Evolutionary conservation across 768 basidiomycete genomes (phyloP).

Genomic region (Kwoniella pini): DNA sequence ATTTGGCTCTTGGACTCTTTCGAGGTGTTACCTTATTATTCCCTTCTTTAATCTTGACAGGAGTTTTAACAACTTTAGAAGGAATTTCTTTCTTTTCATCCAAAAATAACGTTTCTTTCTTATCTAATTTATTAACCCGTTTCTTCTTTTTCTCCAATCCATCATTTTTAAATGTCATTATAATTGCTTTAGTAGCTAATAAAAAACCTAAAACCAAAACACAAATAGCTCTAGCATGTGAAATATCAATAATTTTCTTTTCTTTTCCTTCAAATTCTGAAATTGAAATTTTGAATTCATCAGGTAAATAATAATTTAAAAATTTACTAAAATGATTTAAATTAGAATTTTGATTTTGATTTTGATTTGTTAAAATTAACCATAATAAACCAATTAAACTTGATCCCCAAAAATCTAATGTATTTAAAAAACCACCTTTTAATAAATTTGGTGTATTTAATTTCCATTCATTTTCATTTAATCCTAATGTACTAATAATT

Average conservation of each 20-base stretch:
- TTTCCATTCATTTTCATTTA: slow-evolving; percentile 33
- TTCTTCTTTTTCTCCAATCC: slow-evolving; percentile 14
- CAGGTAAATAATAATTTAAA: slow-evolving; percentile 16
- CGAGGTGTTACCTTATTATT: slow-evolving; percentile 18
- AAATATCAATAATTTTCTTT: slow-evolving; percentile 2
- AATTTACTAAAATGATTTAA: slow-evolving; percentile 1
- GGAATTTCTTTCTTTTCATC: slow-evolving; percentile 9
- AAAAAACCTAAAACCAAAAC: slow-evolving; percentile 30
- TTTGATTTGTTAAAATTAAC: slow-evolving; percentile 16
- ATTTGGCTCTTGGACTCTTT: slow-evolving; percentile 27
- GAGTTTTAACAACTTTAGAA: slow-evolving; percentile 25
- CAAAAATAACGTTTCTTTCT: slow-evolving; percentile 12
- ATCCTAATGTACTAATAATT: slow-evolving; percentile 24
- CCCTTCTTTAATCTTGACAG: slow-evolving; percentile 17
- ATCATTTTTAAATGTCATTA: not conserved
- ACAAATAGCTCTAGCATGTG: slow-evolving; percentile 28
- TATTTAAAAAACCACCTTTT: slow-evolving; percentile 28
- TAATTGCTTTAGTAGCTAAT: slow-evolving; percentile 24
- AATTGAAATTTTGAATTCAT: slow-evolving; percentile 15
- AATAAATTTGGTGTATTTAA: slow-evolving; percentile 31
- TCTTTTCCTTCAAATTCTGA: not conserved
- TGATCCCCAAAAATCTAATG: slow-evolving; percentile 36
- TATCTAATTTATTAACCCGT: slow-evolving; percentile 11
- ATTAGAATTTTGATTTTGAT: slow-evolving; percentile 5
- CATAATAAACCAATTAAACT: slow-evolving; percentile 28